Evolutionary conservation across 2,329 filamentous ascomycete species (phyloP).

Genomic region (Colletotrichum coccodes): DNA sequence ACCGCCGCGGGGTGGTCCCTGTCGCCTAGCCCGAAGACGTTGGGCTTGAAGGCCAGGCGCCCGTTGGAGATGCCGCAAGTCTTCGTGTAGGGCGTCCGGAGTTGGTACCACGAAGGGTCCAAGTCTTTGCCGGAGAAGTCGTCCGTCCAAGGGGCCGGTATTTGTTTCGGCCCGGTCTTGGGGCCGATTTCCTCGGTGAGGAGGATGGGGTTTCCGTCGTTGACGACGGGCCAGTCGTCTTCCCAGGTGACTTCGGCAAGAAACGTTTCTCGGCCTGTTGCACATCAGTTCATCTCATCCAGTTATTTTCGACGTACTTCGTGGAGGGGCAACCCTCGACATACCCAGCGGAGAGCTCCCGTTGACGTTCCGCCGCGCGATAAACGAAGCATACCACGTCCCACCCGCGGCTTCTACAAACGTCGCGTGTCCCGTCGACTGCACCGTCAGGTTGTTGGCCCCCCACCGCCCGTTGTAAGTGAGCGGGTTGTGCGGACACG

Average conservation of each 20-base stretch:
- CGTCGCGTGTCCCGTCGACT: slow-evolving; percentile 36
- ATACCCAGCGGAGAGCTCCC: slow-evolving; percentile 31
- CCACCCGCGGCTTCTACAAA: slow-evolving; percentile 33
- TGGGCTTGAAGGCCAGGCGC: slow-evolving; percentile 43
- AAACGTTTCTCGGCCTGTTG: slow-evolving; percentile 34
- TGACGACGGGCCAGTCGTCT: slow-evolving; percentile 37
- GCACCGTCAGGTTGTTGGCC: slow-evolving; percentile 30
- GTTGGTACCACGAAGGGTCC: slow-evolving; percentile 15
- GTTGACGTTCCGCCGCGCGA: slow-evolving; percentile 32
- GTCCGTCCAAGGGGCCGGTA: neutral
- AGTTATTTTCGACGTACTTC: too few species aligned
- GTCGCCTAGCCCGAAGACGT: slow-evolving; percentile 40
- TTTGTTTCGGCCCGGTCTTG: neutral
- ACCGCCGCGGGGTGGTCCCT: slow-evolving; percentile 40
- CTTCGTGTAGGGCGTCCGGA: slow-evolving; percentile 27
- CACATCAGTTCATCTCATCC: too few species aligned
- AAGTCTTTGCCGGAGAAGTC: slow-evolving; percentile 3
- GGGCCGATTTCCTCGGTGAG: slow-evolving; percentile 18
- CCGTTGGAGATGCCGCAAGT: slow-evolving; percentile 8
- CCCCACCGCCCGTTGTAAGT: slow-evolving; percentile 32
- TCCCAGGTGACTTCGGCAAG: slow-evolving; percentile 34
- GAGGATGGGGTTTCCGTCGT: slow-evolving; percentile 26
- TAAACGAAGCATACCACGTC: slow-evolving; percentile 35
- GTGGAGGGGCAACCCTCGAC: too few species aligned
- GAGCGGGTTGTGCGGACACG: slow-evolving; percentile 48